phyloP scores from a whole-genome alignment of 1,139 yeast species.

The Candida sojae region DNA sequence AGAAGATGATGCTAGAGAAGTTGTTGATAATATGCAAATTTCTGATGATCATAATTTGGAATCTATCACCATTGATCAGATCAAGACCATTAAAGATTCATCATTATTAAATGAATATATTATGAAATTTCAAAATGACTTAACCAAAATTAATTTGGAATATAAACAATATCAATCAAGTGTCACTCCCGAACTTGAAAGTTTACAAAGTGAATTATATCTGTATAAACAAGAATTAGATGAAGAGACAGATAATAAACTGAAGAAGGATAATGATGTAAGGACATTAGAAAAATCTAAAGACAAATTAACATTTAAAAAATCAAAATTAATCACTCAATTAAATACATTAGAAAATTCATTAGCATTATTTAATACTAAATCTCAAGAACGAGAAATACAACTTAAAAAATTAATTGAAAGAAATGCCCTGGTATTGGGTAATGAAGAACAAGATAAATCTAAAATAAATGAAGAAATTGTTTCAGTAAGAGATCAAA shows the following conservation, averaged over 20 bases:
- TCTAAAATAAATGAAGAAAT: conserved; percentile 20
- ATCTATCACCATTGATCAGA: conserved; percentile 19
- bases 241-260: conserved; percentile 32
- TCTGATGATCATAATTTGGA: conserved; percentile 12
- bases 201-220: conserved; percentile 22
- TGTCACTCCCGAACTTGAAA: conserved; percentile 23
- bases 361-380: conserved; percentile 17
- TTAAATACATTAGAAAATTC: conserved; percentile 24
- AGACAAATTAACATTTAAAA: conserved; percentile 28
- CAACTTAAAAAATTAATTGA: conserved; percentile 28
- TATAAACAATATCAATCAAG: conserved; percentile 22
- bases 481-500: conserved; percentile 11
- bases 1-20: conserved; percentile 9
- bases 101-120: conserved; percentile 26
- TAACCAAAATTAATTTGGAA: conserved; percentile 26
- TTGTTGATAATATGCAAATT: not conserved
- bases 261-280: conserved; percentile 33
- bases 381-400: conserved; percentile 24
- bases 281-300: conserved; percentile 33
- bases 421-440: conserved; percentile 22
- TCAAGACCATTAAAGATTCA: conserved; percentile 19
- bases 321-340: conserved; percentile 34
- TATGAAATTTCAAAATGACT: conserved; percentile 30
- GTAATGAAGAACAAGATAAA: conserved; percentile 24
- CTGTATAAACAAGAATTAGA: conserved; percentile 28